Evolutionary conservation across 2,329 filamentous ascomycete genomes (phyloP).

Genomic region (Verticillium klebahnii): DNA sequence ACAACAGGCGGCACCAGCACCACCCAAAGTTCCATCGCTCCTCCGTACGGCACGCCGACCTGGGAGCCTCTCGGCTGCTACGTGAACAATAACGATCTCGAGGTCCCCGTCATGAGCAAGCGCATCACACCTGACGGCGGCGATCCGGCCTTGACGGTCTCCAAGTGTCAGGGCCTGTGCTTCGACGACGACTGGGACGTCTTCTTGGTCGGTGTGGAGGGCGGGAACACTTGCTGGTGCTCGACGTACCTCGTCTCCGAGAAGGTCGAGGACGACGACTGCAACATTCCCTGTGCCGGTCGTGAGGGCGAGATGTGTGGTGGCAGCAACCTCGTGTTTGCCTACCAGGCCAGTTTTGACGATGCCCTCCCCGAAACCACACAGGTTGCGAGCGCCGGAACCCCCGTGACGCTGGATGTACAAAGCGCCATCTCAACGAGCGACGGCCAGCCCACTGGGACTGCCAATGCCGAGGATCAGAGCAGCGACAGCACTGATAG

Average conservation of each 20-base stretch:
- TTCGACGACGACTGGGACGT: constrained; percentile 6
- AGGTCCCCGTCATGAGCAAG: constrained; percentile 22
- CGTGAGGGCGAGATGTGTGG: not conserved
- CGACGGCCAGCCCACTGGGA: not conserved
- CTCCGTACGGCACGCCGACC: constrained; percentile 1
- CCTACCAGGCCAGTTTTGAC: not conserved
- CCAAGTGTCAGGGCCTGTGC: constrained; percentile 30
- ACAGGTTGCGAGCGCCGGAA: not conserved
- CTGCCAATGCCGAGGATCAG: not conserved
- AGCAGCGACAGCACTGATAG: not conserved
- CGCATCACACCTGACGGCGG: constrained; percentile 19
- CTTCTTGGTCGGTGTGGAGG: not conserved
- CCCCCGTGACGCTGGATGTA: not conserved
- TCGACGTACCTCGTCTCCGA: not conserved
- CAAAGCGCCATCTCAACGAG: not conserved
- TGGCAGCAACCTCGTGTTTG: not conserved
- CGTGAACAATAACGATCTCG: constrained; percentile 22
- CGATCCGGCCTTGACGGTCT: constrained; percentile 22
- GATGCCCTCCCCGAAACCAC: not conserved
- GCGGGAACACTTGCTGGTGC: not conserved
- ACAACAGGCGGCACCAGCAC: constrained; percentile 6
- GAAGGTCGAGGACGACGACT: not conserved
- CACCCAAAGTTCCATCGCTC: not conserved
- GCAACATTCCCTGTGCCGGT: not conserved
- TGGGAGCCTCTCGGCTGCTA: constrained; percentile 32